Percentiles rank a stretch among this genome's conserved stretches.
These are phyloP conservation scores for Metschnikowia corniflorae DNA, from an alignment of 805 yeast species.

Conservation along the genomic window DNA sequence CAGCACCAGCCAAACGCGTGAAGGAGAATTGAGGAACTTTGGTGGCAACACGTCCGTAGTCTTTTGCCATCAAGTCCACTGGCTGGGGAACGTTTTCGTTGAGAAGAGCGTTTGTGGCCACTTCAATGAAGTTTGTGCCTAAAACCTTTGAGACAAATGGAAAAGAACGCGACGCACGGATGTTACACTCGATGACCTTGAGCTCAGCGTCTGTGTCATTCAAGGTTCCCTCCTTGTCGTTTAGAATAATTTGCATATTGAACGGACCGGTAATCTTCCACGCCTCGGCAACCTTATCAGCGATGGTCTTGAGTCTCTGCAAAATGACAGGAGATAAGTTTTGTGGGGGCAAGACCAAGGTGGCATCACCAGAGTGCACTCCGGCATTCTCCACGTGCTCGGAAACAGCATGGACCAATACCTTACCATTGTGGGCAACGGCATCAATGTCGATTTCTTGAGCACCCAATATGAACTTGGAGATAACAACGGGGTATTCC, in stretches of 20 bases:
- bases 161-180: conserved; percentile 98
- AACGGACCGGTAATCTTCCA: conserved; percentile 97
- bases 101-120: conserved; percentile 84
- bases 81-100: conserved; percentile 75
- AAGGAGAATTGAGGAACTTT: conserved; percentile 98
- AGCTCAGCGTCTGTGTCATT: conserved; percentile 54
- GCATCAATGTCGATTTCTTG: conserved; percentile 97
- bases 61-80: conserved; percentile 71
- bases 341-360: conserved; percentile 91
- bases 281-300: conserved; percentile 90
- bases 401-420: conserved; percentile 90
- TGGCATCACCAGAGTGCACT: conserved; percentile 98
- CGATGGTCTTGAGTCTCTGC: conserved; percentile 76
- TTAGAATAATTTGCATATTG: conserved; percentile 93
- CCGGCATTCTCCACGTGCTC: conserved; percentile 99
- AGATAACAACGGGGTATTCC: conserved; percentile 96
- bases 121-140: conserved; percentile 91
- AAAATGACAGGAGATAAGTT: conserved; percentile 61
- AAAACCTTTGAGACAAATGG: conserved; percentile 97
- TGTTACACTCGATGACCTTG: conserved; percentile 97
- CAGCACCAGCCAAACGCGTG: conserved; percentile 98
- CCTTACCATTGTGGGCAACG: conserved; percentile 85
- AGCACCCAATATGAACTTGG: conserved; percentile 94
- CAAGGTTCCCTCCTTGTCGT: conserved; percentile 37
- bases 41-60: conserved; percentile 84